Percentiles rank a stretch among this genome's conserved stretches.
Conservation (phyloP, 1,139 yeast genomes). For the Magnusiomyces suaveolens region DNA sequence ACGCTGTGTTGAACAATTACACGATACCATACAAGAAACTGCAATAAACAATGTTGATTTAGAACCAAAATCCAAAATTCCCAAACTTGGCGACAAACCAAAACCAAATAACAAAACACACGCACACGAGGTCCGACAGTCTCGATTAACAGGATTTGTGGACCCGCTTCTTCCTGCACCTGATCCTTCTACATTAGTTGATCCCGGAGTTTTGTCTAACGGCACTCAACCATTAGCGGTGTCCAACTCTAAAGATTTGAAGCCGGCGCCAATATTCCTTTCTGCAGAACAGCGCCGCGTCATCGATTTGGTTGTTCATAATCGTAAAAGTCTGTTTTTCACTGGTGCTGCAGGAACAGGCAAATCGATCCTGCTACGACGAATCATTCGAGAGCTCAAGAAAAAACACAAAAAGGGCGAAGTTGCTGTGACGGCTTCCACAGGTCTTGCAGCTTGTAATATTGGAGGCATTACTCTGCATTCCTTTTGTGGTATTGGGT, state of each 20-base stretch:
- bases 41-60: not conserved
- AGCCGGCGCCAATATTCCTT: slow-evolving; percentile 27
- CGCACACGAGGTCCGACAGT: not conserved
- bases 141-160: slow-evolving; percentile 11
- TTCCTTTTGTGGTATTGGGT: slow-evolving; percentile 78
- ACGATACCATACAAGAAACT: not conserved
- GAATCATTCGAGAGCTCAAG: slow-evolving; percentile 55
- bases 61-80: not conserved
- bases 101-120: not conserved
- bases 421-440: slow-evolving; percentile 84
- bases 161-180: slow-evolving; percentile 10
- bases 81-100: not conserved
- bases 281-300: slow-evolving; percentile 67
- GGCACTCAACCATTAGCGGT: not conserved
- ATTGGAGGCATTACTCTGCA: slow-evolving; percentile 83
- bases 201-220: not conserved
- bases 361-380: slow-evolving; percentile 65
- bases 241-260: slow-evolving; percentile 7
- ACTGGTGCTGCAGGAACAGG: slow-evolving; percentile 98
- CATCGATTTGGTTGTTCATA: slow-evolving; percentile 49
- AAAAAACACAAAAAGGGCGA: slow-evolving; percentile 30
- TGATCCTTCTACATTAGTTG: slow-evolving; percentile 10
- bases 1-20: not conserved
- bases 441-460: slow-evolving; percentile 88
- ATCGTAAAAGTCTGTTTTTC: slow-evolving; percentile 49